phyloP scores from a whole-genome alignment of 257 asterid species.

The Schizonepeta tenuifolia region DNA sequence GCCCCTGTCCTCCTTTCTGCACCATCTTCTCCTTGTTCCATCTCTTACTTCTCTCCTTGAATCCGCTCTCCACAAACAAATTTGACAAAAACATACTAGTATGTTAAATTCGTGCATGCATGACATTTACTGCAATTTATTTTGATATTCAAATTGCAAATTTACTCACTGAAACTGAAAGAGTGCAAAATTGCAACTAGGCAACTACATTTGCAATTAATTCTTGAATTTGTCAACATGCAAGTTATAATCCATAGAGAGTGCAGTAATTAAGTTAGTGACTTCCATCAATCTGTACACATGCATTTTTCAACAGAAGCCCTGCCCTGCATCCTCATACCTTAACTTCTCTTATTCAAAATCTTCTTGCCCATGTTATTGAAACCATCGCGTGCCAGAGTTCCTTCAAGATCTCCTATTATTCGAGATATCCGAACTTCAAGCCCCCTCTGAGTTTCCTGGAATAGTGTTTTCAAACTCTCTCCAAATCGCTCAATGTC shows the following conservation, averaged over 20 bases:
- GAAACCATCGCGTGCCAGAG: constrained; percentile 77
- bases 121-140: too few relatives aligned
- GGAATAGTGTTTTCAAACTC: constrained; percentile 56
- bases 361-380: constrained; percentile 47
- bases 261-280: background rate
- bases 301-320: background rate
- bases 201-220: background rate
- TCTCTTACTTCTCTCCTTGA: too few relatives aligned
- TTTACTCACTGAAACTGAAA: too few relatives aligned
- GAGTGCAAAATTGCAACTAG: background rate
- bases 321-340: background rate
- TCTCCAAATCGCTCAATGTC: constrained; percentile 68
- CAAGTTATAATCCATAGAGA: background rate
- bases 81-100: too few relatives aligned
- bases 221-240: background rate
- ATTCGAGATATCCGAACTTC: constrained; percentile 78
- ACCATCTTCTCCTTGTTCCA: constrained; percentile 34
- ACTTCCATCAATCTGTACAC: background rate
- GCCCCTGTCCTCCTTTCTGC: constrained; percentile 38
- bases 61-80: too few relatives aligned
- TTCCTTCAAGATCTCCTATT: constrained; percentile 89
- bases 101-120: too few relatives aligned
- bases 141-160: too few relatives aligned
- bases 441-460: constrained; percentile 82
- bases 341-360: background rate